Evolutionary conservation across 1,284 basidiomycete genomes (phyloP), one percentile per base, ranked within the genome.

Genomic region (Athelia psychrophila): DNA sequence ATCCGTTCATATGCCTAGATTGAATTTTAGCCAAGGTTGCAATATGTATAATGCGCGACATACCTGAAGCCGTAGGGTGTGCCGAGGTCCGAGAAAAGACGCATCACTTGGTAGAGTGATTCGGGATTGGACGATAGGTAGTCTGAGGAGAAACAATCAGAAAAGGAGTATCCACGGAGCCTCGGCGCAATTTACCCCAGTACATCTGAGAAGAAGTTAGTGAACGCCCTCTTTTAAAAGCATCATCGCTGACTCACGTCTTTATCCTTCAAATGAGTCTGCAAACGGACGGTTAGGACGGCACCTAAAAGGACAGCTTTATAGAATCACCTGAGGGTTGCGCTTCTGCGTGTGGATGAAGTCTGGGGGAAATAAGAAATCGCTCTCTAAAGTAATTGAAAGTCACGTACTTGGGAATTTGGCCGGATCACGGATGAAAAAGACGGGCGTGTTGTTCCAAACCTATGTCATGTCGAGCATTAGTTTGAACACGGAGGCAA

Each of bases 281-380:
- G 38, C 6, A 30, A 6, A 42, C 38, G n/a, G n/a, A 35, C 10
- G n/a, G n/a, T 35, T 12, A 35, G 33, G 10, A 35, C 33, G n/a
- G 12, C 12, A n/a, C 10, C n/a, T 35, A 10, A 35, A n/a, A n/a
- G n/a, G 10, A 35, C 33, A 10, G 33, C 12, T 35, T 35, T 35
- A 35, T 12, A n/a, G 16, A 42, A n/a, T n/a, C 20, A 42, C 38
- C 50, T 74, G 89, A 19, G 93, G 93, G 71, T 91, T 85, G 63
- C 93, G 83, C 80, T 97, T 96, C 72, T 95, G 92, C 33, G 93
- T 94, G 77, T 96, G 94, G 62, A 96, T 95, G 75, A 97, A 95
- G 75, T 93, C 84, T 57, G 30, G 8, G 32, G 6, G 60, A 42
- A 16, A n/a, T 18, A 5, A 42, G 38, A 6, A 42, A 8, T n/a